Conservation (phyloP, 2,329 filamentous ascomycete genomes). For the Ophiosphaerella narmari region DNA sequence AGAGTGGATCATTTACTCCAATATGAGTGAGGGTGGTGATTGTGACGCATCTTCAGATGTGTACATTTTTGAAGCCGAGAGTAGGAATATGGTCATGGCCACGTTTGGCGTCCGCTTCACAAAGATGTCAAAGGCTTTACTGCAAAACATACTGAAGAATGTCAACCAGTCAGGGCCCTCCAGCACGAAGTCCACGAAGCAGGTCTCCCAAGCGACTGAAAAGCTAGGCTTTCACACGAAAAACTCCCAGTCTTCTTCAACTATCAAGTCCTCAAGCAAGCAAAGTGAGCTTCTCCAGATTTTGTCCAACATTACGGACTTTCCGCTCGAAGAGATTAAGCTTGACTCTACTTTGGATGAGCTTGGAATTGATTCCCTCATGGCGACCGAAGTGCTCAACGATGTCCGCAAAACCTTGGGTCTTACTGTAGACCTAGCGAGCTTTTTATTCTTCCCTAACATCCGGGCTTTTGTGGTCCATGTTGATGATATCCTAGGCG, state of each 20-base stretch:
- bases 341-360: constrained; percentile 9
- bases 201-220: too few species aligned
- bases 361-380: constrained; percentile 12
- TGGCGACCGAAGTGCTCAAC: constrained; percentile 5
- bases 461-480: constrained; percentile 1
- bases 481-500: neutral
- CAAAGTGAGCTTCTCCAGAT: neutral
- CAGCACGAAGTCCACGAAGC: too few species aligned
- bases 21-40: constrained; percentile 5
- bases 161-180: too few species aligned
- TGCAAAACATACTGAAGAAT: too few species aligned
- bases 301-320: constrained; percentile 3
- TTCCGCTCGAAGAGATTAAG: constrained; percentile 4
- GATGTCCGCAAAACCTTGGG: constrained; percentile 1
- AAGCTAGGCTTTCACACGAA: too few species aligned
- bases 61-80: constrained; percentile 13
- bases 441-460: constrained; percentile 5
- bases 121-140: too few species aligned
- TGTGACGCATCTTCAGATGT: constrained; percentile 7
- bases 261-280: neutral
- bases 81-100: constrained; percentile 12
- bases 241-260: too few species aligned
- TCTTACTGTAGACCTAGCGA: constrained; percentile 5
- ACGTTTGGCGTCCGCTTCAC: too few species aligned
- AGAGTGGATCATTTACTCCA: constrained; percentile 14